phyloP scores from a whole-genome alignment of 129 eudicot genomes.

The Rutidosis leptorrhynchoides region DNA sequence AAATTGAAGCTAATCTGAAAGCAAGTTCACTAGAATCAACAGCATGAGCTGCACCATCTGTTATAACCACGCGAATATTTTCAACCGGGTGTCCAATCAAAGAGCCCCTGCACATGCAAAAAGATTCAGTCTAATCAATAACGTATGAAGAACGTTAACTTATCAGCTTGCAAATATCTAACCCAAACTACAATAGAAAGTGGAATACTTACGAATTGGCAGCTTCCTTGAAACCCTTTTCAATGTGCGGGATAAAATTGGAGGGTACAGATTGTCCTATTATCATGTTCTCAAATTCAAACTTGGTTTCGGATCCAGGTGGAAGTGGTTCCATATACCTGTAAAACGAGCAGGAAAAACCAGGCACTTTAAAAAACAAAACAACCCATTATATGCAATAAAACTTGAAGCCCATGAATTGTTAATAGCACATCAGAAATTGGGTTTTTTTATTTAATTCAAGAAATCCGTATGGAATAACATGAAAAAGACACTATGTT shows the following conservation, averaged over 20 bases:
- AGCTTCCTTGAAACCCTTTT: slow-evolving; percentile 96
- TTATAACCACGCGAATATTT: slow-evolving; percentile 65
- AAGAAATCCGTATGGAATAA: neutral
- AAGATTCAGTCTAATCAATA: slow-evolving; percentile 8
- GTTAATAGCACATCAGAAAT: neutral
- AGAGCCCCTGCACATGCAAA: slow-evolving; percentile 68
- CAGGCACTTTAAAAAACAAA: neutral
- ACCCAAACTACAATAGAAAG: neutral
- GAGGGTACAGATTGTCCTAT: slow-evolving; percentile 95
- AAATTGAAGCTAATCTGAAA: slow-evolving; percentile 88
- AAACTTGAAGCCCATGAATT: neutral
- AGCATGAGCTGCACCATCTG: slow-evolving; percentile 90
- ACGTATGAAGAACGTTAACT: neutral
- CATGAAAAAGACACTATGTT: neutral
- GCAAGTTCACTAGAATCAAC: slow-evolving; percentile 99
- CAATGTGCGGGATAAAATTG: slow-evolving; percentile 82
- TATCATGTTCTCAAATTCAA: slow-evolving; percentile 86
- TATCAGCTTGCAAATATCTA: neutral
- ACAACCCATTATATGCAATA: neutral
- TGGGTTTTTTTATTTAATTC: neutral
- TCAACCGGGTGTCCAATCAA: slow-evolving; percentile 97
- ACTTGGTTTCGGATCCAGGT: slow-evolving; percentile 67
- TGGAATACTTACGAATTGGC: slow-evolving; percentile 83
- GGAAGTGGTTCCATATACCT: slow-evolving; percentile 93
- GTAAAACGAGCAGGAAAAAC: slow-evolving; percentile 16